phyloP scores from a whole-genome alignment of 202 grass and related monocot genomes.

The Tripidium arundinaceum region DNA sequence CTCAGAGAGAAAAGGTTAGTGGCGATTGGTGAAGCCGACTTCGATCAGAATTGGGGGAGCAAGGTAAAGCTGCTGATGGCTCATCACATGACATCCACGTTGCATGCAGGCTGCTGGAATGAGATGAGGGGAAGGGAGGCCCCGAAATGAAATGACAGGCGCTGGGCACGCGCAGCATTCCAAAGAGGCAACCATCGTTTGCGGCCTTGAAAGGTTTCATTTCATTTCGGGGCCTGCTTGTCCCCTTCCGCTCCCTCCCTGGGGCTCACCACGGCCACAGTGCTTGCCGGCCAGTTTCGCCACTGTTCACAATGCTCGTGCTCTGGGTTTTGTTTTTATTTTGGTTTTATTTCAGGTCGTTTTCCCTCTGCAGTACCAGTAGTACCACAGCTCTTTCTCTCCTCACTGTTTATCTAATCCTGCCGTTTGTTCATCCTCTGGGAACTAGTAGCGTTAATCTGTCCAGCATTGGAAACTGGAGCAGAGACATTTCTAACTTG shows the following conservation, averaged over 20 bases:
- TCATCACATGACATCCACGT: slow-evolving; percentile 31
- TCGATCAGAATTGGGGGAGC: background rate
- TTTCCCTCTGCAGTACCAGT: slow-evolving; percentile 4
- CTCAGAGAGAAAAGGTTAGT: slow-evolving; percentile 1
- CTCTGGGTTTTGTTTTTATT: background rate
- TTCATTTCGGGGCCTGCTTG: slow-evolving; percentile 30
- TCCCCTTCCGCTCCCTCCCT: slow-evolving; percentile 16
- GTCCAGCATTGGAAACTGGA: slow-evolving; percentile 28
- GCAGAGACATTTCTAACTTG: background rate
- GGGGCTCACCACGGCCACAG: slow-evolving; percentile 5
- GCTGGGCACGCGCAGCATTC: slow-evolving; percentile 32
- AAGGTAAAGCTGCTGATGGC: slow-evolving; percentile 17
- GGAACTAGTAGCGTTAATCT: no score
- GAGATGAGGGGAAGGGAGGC: background rate
- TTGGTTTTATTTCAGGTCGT: background rate
- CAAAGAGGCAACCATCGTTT: slow-evolving; percentile 32
- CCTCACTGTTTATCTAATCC: slow-evolving; percentile 35
- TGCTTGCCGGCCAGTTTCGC: background rate
- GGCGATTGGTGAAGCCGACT: slow-evolving; percentile 14
- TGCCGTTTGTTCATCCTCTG: slow-evolving; percentile 26
- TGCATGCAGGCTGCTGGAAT: background rate
- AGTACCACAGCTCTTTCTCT: slow-evolving; percentile 25
- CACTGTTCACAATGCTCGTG: background rate
- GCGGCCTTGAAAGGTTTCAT: slow-evolving; percentile 39
- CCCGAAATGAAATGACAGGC: slow-evolving; percentile 7